Evolutionary conservation across 345 rosid genomes (phyloP).

Genomic region (Linum tenue): DNA sequence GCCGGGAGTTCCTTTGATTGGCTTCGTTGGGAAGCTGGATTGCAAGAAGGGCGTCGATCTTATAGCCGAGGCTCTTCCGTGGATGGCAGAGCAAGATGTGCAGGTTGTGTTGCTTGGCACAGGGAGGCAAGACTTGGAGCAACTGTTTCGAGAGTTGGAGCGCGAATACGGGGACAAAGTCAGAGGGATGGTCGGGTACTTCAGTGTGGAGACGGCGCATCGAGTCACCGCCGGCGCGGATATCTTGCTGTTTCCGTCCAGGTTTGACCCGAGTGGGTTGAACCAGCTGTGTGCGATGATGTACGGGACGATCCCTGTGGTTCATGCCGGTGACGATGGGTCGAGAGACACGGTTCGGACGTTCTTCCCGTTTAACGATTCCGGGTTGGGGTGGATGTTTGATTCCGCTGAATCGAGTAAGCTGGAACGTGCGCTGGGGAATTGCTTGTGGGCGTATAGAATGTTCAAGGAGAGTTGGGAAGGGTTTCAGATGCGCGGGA

Average conservation of each 20-base stretch:
- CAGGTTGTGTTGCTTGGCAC: slow-evolving; percentile 86
- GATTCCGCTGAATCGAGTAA: slow-evolving; percentile 56
- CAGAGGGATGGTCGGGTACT: slow-evolving; percentile 81
- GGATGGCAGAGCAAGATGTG: slow-evolving; percentile 80
- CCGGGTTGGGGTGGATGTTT: slow-evolving; percentile 92
- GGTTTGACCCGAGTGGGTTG: slow-evolving; percentile 91
- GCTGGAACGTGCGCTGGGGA: slow-evolving; percentile 71
- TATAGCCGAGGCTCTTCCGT: slow-evolving; percentile 86
- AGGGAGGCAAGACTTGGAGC: slow-evolving; percentile 72
- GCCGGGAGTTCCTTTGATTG: slow-evolving; percentile 66
- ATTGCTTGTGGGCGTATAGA: slow-evolving; percentile 68
- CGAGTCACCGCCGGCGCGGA: slow-evolving; percentile 90
- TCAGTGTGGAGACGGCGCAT: slow-evolving; percentile 71
- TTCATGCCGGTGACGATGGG: slow-evolving; percentile 83
- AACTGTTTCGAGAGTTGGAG: slow-evolving; percentile 62
- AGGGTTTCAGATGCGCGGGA: slow-evolving; percentile 80
- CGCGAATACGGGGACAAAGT: slow-evolving; percentile 45
- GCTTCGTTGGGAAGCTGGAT: slow-evolving; percentile 88
- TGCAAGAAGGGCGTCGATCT: slow-evolving; percentile 93
- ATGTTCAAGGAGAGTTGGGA: slow-evolving; percentile 76
- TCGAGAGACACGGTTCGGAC: slow-evolving; percentile 79
- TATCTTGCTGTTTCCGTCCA: slow-evolving; percentile 86
- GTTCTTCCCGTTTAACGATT: slow-evolving; percentile 61
- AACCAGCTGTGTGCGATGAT: slow-evolving; percentile 95
- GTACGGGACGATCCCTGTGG: slow-evolving; percentile 83